A percentile compares a stretch with the other conserved stretches of the same genome.
Evolutionary conservation across 495 filamentous ascomycete genomes (phyloP).

Genomic region (Daldinia bambusicola): DNA sequence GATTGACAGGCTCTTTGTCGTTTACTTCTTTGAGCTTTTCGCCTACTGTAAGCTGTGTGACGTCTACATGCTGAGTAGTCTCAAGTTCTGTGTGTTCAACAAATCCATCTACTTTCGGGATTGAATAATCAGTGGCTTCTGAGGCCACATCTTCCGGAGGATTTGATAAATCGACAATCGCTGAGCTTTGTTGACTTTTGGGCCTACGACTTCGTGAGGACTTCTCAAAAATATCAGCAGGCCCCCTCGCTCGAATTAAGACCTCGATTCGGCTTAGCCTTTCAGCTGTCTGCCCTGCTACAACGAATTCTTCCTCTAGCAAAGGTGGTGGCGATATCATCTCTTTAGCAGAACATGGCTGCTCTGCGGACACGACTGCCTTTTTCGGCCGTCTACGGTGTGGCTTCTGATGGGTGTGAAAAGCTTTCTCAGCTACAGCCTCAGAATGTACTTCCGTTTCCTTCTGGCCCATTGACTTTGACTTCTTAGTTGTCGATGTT

Average conservation of each 20-base stretch:
- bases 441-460: not conserved
- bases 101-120: not conserved
- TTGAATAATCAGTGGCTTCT: not conserved
- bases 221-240: conserved; percentile 10
- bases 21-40: not conserved
- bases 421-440: not conserved
- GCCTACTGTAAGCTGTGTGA: not conserved
- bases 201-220: conserved; percentile 25
- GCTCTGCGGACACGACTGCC: conserved; percentile 6
- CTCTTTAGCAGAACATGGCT: not conserved
- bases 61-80: not conserved
- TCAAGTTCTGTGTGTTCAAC: not conserved
- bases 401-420: conserved; percentile 6
- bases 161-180: not conserved
- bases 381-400: conserved; percentile 21
- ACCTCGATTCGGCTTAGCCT: conserved; percentile 3
- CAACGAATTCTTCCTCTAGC: conserved; percentile 7
- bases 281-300: conserved; percentile 1
- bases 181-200: conserved; percentile 9
- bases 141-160: not conserved
- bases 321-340: conserved; percentile 3
- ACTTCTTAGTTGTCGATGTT: not conserved
- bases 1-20: conserved; percentile 4
- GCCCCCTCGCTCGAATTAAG: not conserved
- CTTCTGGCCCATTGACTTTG: not conserved